Evolutionary conservation across 2,329 filamentous ascomycete species (phyloP), one percentile per base, ranked within the genome.

Genomic region (Aspergillus piperis): DNA sequence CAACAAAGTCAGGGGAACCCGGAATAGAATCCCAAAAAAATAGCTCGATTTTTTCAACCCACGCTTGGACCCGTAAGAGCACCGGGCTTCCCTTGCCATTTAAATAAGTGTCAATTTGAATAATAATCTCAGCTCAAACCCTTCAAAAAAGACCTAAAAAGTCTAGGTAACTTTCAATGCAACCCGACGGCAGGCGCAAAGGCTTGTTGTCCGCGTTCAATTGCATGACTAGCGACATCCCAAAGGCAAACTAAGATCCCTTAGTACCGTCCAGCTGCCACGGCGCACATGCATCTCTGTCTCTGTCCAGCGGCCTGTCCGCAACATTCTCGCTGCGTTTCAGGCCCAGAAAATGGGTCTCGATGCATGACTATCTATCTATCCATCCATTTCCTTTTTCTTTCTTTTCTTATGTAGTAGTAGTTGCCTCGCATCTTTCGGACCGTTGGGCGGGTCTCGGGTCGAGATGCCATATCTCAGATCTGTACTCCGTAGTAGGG

Each of bases 1-100:
- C 32, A 13, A 27, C 25, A 27, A 27, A 36, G 32, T 36, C 32
- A 36, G 32, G 32, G 32, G 32, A 36, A 36, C 10, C 11, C 32
- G 32, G 32, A 13, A 36, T 36, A 36, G 27, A 30, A 30, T 13
- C 30, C 30, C 13, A 32, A 36, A 36, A 13, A 36, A 36, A 36
- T 0, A 36, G 32, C 32, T 36, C 32, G 30, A 5, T 36, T 13
- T 36, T 32, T 10, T 2, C 13, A 27, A 11, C 8, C 39, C 23
- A 47, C 53, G 53, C 53, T 55, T 55, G 53, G 53, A 23, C 53
- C 53, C 53, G 25, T 47, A 19, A 11, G 41, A 55, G 53, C 17
- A 13, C 53, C 53, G 53, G 53, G 53, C 53, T 55, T 17, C 27
- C 38, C 38, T 36, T 0, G 4, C 32, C 32, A 36, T 36, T 30